Conservation (phyloP, 495 filamentous ascomycete species). For the Talaromyces thailandensis region DNA sequence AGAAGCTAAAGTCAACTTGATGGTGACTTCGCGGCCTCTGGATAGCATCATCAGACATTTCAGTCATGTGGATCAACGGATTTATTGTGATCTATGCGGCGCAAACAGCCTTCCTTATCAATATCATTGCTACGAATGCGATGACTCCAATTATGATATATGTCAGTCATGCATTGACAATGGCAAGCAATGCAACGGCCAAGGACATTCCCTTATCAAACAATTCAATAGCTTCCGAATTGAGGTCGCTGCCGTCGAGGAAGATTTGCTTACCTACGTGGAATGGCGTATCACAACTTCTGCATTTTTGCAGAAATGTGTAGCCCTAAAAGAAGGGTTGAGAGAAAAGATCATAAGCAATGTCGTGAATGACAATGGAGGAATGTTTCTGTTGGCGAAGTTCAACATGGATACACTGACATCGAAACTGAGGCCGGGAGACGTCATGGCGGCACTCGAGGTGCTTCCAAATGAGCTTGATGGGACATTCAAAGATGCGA, state of each 20-base stretch:
- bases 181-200: background rate
- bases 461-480: background rate
- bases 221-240: background rate
- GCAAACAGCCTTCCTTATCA: background rate
- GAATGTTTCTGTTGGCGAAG: background rate
- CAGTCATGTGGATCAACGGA: background rate
- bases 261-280: background rate
- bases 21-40: background rate
- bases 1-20: background rate
- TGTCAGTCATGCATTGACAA: background rate
- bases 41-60: background rate
- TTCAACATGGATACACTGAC: background rate
- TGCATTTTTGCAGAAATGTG: background rate
- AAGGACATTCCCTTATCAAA: background rate
- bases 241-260: background rate
- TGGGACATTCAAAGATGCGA: background rate
- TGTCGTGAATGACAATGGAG: background rate
- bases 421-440: background rate
- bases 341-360: background rate
- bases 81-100: background rate
- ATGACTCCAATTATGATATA: background rate
- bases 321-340: background rate
- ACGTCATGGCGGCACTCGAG: background rate
- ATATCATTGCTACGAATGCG: background rate
- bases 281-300: background rate